These are phyloP conservation scores for Sophora flavescens DNA, from an alignment of 306 rosid genomes.

Conservation along the genomic window DNA sequence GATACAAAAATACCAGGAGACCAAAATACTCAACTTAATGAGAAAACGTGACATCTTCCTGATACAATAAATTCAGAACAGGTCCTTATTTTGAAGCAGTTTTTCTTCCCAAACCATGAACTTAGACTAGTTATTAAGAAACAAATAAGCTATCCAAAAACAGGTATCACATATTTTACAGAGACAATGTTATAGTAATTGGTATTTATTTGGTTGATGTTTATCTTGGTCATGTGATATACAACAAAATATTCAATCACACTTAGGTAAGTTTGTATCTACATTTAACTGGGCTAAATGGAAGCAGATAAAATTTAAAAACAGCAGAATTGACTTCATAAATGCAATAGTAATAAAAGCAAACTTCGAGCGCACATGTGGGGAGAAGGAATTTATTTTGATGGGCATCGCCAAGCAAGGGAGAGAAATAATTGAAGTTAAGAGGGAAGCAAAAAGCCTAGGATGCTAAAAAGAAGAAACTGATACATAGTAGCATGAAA, in stretches of 20 bases:
- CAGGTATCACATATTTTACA: not conserved
- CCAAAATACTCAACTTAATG: slow-evolving; percentile 18
- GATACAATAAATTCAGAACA: slow-evolving; percentile 8
- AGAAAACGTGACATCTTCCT: slow-evolving; percentile 40
- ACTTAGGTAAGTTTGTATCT: slow-evolving; percentile 2
- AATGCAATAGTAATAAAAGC: slow-evolving; percentile 12
- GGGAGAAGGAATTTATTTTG: not conserved
- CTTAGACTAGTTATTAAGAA: not conserved
- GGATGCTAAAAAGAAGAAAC: slow-evolving; percentile 24
- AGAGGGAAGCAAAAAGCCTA: not conserved
- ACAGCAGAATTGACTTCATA: not conserved
- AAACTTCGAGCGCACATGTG: not conserved
- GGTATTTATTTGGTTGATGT: not conserved
- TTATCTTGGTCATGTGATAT: not conserved
- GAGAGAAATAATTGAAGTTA: slow-evolving; percentile 1
- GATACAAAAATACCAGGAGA: slow-evolving; percentile 28
- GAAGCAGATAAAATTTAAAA: slow-evolving; percentile 2
- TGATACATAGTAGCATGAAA: not conserved
- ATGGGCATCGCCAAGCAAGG: not conserved
- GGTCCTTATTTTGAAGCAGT: slow-evolving; percentile 18
- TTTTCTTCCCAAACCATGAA: slow-evolving; percentile 26
- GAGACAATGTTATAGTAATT: not conserved
- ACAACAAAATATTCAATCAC: slow-evolving; percentile 7
- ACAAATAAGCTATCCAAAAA: slow-evolving; percentile 2
- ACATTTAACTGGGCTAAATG: slow-evolving; percentile 18